Percentiles rank a stretch among this genome's conserved stretches.
phyloP scores from a whole-genome alignment of 352 stramenopile species.

The Phytophthora capsici region DNA sequence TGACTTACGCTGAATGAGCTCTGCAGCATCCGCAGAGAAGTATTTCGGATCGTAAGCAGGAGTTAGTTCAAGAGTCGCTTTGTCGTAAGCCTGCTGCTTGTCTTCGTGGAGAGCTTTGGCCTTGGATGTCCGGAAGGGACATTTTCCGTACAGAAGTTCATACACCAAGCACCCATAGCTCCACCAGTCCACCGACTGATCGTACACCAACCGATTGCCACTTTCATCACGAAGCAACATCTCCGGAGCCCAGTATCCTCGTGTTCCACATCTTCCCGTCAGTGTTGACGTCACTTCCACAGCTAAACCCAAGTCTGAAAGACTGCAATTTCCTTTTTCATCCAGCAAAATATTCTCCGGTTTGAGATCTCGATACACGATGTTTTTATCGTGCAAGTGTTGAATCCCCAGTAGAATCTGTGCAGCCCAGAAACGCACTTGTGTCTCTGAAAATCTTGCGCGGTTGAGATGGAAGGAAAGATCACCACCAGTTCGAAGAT shows the following conservation, averaged over 20 bases:
- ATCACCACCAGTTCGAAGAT: constrained; percentile 97
- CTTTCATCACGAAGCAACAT: constrained; percentile 93
- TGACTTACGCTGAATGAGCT: constrained; percentile 77
- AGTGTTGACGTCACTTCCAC: constrained; percentile 93
- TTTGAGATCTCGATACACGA: constrained; percentile 91
- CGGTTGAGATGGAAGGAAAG: constrained; percentile 89
- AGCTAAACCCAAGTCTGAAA: constrained; percentile 97
- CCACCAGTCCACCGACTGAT: constrained; percentile 97
- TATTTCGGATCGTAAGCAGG: constrained; percentile 82
- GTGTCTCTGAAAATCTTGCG: constrained; percentile 67
- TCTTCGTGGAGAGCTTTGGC: constrained; percentile 93
- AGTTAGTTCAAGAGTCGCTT: constrained; percentile 79
- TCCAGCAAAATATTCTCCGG: constrained; percentile 92
- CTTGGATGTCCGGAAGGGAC: constrained; percentile 96
- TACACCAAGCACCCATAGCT: constrained; percentile 97
- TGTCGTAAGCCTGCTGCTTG: constrained; percentile 89
- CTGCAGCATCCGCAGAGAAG: constrained; percentile 76
- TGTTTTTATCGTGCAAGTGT: constrained; percentile 91
- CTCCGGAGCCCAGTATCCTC: constrained; percentile 96
- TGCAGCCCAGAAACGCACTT: constrained; percentile 85
- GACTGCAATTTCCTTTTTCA: constrained; percentile 95
- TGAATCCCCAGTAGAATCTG: constrained; percentile 80
- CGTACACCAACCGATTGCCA: constrained; percentile 95
- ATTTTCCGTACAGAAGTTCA: constrained; percentile 96
- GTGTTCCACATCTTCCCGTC: constrained; percentile 72